Evolutionary conservation across 345 rosid species (phyloP), one percentile per base, ranked within the genome.

Genomic region (Luvunga scandens): DNA sequence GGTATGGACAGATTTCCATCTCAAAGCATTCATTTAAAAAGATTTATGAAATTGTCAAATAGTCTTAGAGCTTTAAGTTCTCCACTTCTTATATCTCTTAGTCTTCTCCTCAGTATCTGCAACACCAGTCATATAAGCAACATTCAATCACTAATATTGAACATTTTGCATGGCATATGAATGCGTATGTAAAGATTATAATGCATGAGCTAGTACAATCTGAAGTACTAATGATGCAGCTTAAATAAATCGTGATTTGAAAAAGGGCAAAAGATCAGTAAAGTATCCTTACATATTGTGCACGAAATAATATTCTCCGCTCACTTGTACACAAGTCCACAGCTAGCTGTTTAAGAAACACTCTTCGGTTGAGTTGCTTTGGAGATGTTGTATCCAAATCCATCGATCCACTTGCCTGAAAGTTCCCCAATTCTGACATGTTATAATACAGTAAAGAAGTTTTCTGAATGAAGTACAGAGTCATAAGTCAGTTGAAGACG

Each of bases 301-400:
- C 88, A 69, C 98, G 95, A 68, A 87, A 96, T 14, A 96, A 86
- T 85, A 93, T 96, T 85, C 98, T 89, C 69, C 82, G 92, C 77
- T 93, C 99, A 53, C 97, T 96, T 48, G 84, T 88, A 75, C 93
- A 93, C 85, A 93, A 84, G 87, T 96, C 99, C 73, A 93, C 97
- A 4, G 97, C 99, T 74, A 96, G 80, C 87, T 96, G 99, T 85
- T 96, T 96, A 75, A 95, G 85, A 85, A 95, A 95, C 77, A 90
- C 76, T 82, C 91, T 89, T 71, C 95, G 85, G 85, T 91, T 96
- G 24, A 96, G 86, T 69, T 92, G 99, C 86, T 92, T 96, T 6
- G 97, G 98, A 73, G 98, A 92, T 80, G 97, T 92, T 83, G 92
- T 89, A 73, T 96, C 99, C 86, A 96, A 88, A 83, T 93, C 99